Base-by-base conservation (phyloP, 2,329 filamentous ascomycete species). In the Botryosphaeria dothidea region DNA sequence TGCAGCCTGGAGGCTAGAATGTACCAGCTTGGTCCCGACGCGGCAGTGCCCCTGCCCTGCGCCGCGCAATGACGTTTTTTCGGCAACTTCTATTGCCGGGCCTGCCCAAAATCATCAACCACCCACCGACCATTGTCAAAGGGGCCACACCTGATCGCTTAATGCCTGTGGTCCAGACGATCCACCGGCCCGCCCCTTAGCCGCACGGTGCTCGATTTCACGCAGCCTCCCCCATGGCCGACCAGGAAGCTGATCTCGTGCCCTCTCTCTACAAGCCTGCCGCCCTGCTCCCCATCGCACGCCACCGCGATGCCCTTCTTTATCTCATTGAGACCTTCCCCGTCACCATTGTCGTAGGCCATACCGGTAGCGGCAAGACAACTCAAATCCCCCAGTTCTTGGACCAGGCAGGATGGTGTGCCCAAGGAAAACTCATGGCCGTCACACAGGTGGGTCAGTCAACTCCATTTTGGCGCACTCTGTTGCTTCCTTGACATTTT, bases 331-430 rank as follows among this genome's bases (percentile, higher is more conserved):
- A 98, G 76, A 93, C 87, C 7, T 87, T 88, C 68, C 90, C 91
- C 0, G 90, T 98, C 65, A 94, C 92, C 0, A 92, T 98, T 58
- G 88, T 98, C 13, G 88, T 98, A 63, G 95, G 94, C 8, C 93
- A 97, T 74, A 98, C 95, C 1, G 95, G 95, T 3, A 96, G 92
- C 25, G 93, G 94, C 46, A 98, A 98, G 79, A 97, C 93, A 1
- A 98, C 95, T 0, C 95, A 98, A 75, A 90, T 98, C 48, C 95
- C 95, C 0, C 94, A 97, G 71, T 98, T 91, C 71, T 85, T 98
- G 13, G 89, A 96, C 65, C 84, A 91, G 71, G 92, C 90, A 72
- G 94, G 94, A 78, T 98, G 94, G 93, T 94, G 92, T 74, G 83
- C 85, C 29, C 86, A 93, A 74, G 92, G 91, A 21, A 96, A 93